Evolutionary conservation across 2,329 filamentous ascomycete species (phyloP), one percentile per base, ranked within the genome.

Genomic region (Escovopsis weberi): DNA sequence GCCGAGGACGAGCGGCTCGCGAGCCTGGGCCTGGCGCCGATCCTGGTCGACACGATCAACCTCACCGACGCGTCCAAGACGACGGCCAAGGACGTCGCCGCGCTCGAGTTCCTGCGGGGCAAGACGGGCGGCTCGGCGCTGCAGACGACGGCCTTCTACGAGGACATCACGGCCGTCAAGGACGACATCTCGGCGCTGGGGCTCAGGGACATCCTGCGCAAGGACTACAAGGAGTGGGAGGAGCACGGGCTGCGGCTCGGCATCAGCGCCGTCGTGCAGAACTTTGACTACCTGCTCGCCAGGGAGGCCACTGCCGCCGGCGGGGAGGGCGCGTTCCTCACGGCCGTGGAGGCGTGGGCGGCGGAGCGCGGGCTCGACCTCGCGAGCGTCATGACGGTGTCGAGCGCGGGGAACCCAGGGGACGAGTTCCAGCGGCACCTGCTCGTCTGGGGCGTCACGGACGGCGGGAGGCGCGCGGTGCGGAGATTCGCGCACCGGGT

Each of bases 181-280:
- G 72, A 76, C 48, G 74, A 86, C 50, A 69, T 91, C 41, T 73
- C 70, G 3, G 51, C 55, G 0, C 61, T 91, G 38, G 65, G 62
- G 33, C 59, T 86, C 50, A 63, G 70, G 19, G 84, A 88, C 51
- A 71, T 88, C 34, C 60, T 89, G 41, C 70, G 82, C 48, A 89
- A 89, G 59, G 85, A 93, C 61, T 93, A 88, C 62, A 93, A 93
- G 63, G 71, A 83, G 55, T 91, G 84, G 84, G 63, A 62, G 10
- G 74, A 77, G 43, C 63, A 64, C 10, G 63, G 59, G 0, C 55
- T 76, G 33, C 67, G 62, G 15, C 67, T 89, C 4, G 84, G 84
- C n/a, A 75, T 85, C 12, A 75, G 75, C 51, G 74, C 74, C 36
- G 67, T 80, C 3, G 75, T 82, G 3, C 77, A 77, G 50, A 62